Conservation (phyloP, 768 basidiomycete species). For the Mycena venus region DNA sequence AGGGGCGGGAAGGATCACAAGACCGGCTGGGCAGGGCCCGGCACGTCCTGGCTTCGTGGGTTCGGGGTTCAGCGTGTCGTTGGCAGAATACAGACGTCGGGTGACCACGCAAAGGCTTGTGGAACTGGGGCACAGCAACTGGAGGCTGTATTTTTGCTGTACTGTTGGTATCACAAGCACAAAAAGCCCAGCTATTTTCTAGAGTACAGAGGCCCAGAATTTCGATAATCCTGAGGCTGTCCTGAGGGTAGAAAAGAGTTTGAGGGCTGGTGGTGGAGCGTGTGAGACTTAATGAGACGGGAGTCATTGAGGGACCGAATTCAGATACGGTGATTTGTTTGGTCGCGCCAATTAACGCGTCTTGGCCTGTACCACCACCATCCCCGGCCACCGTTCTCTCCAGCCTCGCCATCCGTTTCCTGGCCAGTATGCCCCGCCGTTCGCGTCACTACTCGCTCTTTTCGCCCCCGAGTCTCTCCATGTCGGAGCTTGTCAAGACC, state of each 20-base stretch:
- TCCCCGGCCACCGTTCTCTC: neutral
- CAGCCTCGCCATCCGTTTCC: neutral
- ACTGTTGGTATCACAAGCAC: neutral
- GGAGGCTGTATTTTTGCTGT: neutral
- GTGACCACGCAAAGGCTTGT: neutral
- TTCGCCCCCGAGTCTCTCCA: conserved; percentile 74
- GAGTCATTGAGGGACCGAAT: conserved; percentile 3
- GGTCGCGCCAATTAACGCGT: neutral
- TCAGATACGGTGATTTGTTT: neutral
- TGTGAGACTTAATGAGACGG: neutral
- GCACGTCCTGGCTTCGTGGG: neutral
- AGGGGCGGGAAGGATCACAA: neutral
- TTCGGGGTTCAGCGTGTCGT: neutral
- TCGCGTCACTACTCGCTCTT: conserved; percentile 72
- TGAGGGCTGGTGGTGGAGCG: neutral
- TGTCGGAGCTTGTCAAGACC: conserved; percentile 85
- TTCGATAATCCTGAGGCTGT: neutral
- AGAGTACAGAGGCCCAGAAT: no score
- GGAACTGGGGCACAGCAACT: neutral
- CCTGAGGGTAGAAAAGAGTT: neutral
- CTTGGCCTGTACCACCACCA: conserved; percentile 3
- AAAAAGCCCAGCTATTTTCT: no score
- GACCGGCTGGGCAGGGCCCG: neutral
- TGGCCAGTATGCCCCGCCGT: conserved; percentile 55
- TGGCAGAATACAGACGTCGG: neutral